Conservation (phyloP, 1,284 basidiomycete genomes). For the Trametes sp. region DNA sequence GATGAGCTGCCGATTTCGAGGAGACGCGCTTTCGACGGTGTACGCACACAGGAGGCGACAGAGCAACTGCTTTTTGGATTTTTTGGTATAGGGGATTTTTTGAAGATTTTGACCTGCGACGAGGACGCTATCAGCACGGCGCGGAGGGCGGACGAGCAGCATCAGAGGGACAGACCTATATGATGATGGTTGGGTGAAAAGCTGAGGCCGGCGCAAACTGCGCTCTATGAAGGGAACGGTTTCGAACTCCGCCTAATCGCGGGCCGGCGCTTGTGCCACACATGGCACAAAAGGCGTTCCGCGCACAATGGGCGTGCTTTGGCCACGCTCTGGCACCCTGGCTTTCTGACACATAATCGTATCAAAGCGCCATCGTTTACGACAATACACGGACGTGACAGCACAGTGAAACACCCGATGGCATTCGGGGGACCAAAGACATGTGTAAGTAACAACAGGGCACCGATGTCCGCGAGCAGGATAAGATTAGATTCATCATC, state of each 20-base stretch:
- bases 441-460: slow-evolving; percentile 25
- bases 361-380: slow-evolving; percentile 20
- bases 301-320: slow-evolving; percentile 25
- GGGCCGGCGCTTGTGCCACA: slow-evolving; percentile 16
- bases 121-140: slow-evolving; percentile 22
- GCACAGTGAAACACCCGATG: slow-evolving; percentile 4
- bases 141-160: slow-evolving; percentile 17
- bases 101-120: slow-evolving; percentile 50
- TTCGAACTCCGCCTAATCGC: slow-evolving; percentile 48
- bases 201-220: slow-evolving; percentile 32
- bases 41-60: slow-evolving; percentile 72
- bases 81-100: slow-evolving; percentile 49
- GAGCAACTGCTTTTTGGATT: slow-evolving; percentile 70
- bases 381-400: too few relatives aligned
- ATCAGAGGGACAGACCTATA: slow-evolving; percentile 46
- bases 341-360: slow-evolving; percentile 18
- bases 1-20: slow-evolving; percentile 32
- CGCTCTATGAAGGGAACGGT: slow-evolving; percentile 32
- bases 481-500: slow-evolving; percentile 18
- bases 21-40: slow-evolving; percentile 18
- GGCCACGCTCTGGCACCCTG: slow-evolving; percentile 15
- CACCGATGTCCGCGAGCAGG: slow-evolving; percentile 11
- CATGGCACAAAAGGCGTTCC: slow-evolving; percentile 27
- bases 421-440: slow-evolving; percentile 9
- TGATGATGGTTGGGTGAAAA: slow-evolving; percentile 52